Conservation (phyloP, 139 green algal species). For the Protoeuglena noctilucae region DNA sequence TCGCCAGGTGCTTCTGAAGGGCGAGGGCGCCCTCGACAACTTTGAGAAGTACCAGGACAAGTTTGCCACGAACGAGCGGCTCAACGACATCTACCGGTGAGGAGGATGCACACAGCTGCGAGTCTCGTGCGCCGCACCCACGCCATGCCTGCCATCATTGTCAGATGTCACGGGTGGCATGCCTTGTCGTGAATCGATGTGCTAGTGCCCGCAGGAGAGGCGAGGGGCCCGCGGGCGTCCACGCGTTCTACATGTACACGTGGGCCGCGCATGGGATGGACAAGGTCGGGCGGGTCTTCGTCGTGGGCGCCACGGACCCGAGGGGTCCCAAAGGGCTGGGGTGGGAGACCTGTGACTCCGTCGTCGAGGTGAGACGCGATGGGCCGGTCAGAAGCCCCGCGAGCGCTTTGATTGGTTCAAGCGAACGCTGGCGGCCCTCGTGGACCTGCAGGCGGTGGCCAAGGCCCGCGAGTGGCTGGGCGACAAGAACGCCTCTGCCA, state of each 20-base stretch:
- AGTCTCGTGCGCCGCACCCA: too few relatives aligned
- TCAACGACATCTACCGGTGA: conserved; percentile 15
- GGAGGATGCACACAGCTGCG: too few relatives aligned
- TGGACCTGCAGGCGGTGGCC: too few relatives aligned
- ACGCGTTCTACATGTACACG: conserved; percentile 23
- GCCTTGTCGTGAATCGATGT: too few relatives aligned
- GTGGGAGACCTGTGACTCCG: conserved; percentile 8
- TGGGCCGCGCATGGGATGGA: conserved; percentile 22
- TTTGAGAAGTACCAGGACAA: conserved; percentile 13
- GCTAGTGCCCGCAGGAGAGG: too few relatives aligned
- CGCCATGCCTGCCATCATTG: too few relatives aligned
- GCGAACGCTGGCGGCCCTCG: too few relatives aligned
- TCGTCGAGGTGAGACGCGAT: too few relatives aligned
- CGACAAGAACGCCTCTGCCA: conserved; percentile 8
- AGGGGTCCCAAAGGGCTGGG: conserved; percentile 8
- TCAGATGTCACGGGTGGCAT: too few relatives aligned
- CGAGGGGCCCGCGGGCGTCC: conserved; percentile 13
- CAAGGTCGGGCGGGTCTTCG: conserved; percentile 16
- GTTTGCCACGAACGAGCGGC: conserved; percentile 11
- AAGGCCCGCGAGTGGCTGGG: not conserved
- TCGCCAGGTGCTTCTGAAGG: not conserved
- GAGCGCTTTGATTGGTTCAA: too few relatives aligned
- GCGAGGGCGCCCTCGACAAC: conserved; percentile 9
- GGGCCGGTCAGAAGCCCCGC: too few relatives aligned
- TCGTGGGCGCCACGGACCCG: conserved; percentile 14